A percentile compares a stretch with the other conserved stretches of the same genome.
These are phyloP conservation scores for Leishmania tropica DNA, from an alignment of 208 protist species.

Conservation along the genomic window DNA sequence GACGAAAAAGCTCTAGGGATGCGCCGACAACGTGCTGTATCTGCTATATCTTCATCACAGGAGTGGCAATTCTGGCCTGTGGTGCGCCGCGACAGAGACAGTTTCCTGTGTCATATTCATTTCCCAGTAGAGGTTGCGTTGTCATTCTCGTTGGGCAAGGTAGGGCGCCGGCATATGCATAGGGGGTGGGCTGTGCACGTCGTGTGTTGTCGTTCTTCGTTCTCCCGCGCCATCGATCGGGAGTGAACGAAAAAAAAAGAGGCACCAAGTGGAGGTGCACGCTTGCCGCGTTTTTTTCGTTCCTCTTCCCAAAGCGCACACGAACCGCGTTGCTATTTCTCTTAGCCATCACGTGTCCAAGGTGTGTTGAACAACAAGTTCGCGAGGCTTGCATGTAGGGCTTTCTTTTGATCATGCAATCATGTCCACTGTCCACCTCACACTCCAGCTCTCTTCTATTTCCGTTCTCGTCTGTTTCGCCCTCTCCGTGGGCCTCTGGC, in stretches of 20 bases:
- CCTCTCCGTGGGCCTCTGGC: neutral
- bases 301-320: neutral
- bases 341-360: neutral
- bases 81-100: neutral
- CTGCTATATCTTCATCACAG: neutral
- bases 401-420: neutral
- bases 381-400: neutral
- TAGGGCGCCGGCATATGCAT: neutral
- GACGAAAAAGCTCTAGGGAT: neutral
- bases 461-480: neutral
- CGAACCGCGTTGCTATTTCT: neutral
- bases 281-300: neutral
- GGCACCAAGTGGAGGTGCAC: neutral
- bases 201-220: neutral
- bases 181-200: neutral
- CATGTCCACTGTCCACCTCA: neutral
- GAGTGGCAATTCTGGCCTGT: neutral
- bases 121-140: neutral
- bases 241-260: neutral
- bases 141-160: neutral
- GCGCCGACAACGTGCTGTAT: neutral
- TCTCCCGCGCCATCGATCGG: neutral
- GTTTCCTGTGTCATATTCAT: neutral
- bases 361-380: neutral
- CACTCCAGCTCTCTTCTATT: neutral